Conservation (phyloP, 2,329 filamentous ascomycete genomes). For the Beauveria sp. region DNA sequence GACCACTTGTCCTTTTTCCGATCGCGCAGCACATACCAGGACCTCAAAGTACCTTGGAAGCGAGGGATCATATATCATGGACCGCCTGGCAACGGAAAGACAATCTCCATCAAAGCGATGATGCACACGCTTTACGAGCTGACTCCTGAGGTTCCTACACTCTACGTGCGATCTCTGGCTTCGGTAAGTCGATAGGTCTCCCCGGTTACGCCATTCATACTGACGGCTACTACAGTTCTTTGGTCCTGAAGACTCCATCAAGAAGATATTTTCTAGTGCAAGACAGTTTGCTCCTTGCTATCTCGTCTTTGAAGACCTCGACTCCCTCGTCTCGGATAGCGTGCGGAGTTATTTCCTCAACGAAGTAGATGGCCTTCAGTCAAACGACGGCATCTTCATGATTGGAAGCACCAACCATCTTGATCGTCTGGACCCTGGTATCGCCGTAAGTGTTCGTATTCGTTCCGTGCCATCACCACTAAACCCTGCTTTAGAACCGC, state of each 20-base stretch:
- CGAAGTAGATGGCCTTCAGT: slow-evolving; percentile 61
- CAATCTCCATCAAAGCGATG: slow-evolving; percentile 62
- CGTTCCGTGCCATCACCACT: background rate
- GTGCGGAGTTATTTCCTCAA: slow-evolving; percentile 65
- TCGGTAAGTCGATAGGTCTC: slow-evolving; percentile 24
- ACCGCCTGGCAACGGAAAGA: slow-evolving; percentile 59
- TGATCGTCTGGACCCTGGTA: slow-evolving; percentile 59
- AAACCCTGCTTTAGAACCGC: slow-evolving; percentile 38
- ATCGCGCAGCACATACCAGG: slow-evolving; percentile 47
- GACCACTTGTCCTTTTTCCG: slow-evolving; percentile 61
- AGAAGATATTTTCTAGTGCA: slow-evolving; percentile 49
- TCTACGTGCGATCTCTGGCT: slow-evolving; percentile 51
- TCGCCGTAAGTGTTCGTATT: slow-evolving; percentile 33
- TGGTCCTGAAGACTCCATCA: slow-evolving; percentile 50
- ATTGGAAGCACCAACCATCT: slow-evolving; percentile 59
- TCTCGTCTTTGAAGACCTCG: slow-evolving; percentile 65
- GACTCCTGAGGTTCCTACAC: slow-evolving; percentile 45
- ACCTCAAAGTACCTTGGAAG: slow-evolving; percentile 63
- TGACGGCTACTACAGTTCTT: slow-evolving; percentile 26
- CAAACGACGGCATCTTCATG: slow-evolving; percentile 65
- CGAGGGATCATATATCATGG: slow-evolving; percentile 62
- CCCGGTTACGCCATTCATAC: background rate
- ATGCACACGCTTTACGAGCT: slow-evolving; percentile 55
- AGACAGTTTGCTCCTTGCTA: slow-evolving; percentile 58
- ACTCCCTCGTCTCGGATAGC: slow-evolving; percentile 53